Conservation (phyloP, 768 basidiomycete species). For the Podaxis sp. region DNA sequence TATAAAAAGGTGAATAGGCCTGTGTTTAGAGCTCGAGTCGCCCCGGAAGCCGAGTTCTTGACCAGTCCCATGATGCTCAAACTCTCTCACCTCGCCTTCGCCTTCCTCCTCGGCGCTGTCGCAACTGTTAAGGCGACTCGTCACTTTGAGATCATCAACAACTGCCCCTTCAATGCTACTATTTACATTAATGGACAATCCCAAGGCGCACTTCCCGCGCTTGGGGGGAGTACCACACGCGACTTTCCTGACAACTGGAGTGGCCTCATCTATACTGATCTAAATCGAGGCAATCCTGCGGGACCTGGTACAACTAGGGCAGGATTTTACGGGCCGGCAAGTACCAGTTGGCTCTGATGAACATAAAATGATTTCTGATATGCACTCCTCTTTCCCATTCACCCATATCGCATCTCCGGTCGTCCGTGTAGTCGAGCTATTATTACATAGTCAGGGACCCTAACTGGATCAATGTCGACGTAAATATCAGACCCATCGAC, state of each 20-base stretch:
- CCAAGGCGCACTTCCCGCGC: slow-evolving; percentile 18
- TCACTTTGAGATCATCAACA: slow-evolving; percentile 24
- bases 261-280: slow-evolving; percentile 25
- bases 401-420: not conserved
- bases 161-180: slow-evolving; percentile 22
- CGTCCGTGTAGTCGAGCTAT: slow-evolving; percentile 15
- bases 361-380: not conserved
- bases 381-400: no score
- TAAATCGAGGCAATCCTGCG: slow-evolving; percentile 21
- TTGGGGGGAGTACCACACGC: slow-evolving; percentile 17
- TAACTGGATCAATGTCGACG: slow-evolving; percentile 24
- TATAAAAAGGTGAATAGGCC: not conserved
- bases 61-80: not conserved
- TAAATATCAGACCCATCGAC: slow-evolving; percentile 19
- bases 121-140: slow-evolving; percentile 6
- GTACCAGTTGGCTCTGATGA: not conserved
- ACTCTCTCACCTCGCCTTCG: not conserved
- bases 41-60: not conserved
- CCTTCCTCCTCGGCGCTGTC: not conserved
- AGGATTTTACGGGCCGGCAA: slow-evolving; percentile 21
- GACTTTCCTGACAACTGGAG: slow-evolving; percentile 20
- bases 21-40: not conserved
- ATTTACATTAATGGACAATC: slow-evolving; percentile 24
- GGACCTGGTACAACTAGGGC: slow-evolving; percentile 24
- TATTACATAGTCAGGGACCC: slow-evolving; percentile 27